These are phyloP conservation scores for Cryptococcus sp. DNA, from an alignment of 1,284 basidiomycete species.

Conservation along the genomic window DNA sequence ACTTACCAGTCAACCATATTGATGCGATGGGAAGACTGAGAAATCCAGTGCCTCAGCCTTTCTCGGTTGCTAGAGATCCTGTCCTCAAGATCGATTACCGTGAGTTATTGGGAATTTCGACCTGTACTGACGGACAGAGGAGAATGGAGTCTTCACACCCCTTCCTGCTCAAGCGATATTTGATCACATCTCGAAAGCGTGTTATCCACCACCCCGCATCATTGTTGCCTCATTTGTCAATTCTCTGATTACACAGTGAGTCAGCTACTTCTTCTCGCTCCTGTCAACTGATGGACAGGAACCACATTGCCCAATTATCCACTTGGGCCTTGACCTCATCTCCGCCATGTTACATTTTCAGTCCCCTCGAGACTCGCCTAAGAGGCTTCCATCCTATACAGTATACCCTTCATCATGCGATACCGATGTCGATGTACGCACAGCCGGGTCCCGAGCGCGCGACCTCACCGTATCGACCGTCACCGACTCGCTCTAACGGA, in stretches of 20 bases:
- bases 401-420: constrained; percentile 30
- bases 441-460: constrained; percentile 8
- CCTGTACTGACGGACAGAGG: constrained; percentile 13
- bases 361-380: constrained; percentile 37
- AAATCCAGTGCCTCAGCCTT: constrained; percentile 36
- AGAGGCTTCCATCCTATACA: constrained; percentile 25
- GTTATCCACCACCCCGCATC: constrained; percentile 36
- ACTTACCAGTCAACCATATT: constrained; percentile 16
- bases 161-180: constrained; percentile 40
- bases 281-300: constrained; percentile 14
- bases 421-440: constrained; percentile 43
- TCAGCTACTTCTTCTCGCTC: not conserved
- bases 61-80: constrained; percentile 36
- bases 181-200: constrained; percentile 28
- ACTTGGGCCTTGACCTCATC: constrained; percentile 31
- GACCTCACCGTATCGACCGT: not conserved
- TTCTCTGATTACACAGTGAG: constrained; percentile 34
- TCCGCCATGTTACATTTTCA: constrained; percentile 34
- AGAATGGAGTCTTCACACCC: constrained; percentile 37
- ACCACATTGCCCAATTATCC: constrained; percentile 33
- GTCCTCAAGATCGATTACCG: constrained; percentile 42
- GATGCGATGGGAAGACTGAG: constrained; percentile 14
- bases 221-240: constrained; percentile 40
- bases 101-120: constrained; percentile 9
- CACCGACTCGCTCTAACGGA: not conserved